Base-by-base conservation (phyloP, 257 asterid species). In the Fraxinus americana region DNA sequence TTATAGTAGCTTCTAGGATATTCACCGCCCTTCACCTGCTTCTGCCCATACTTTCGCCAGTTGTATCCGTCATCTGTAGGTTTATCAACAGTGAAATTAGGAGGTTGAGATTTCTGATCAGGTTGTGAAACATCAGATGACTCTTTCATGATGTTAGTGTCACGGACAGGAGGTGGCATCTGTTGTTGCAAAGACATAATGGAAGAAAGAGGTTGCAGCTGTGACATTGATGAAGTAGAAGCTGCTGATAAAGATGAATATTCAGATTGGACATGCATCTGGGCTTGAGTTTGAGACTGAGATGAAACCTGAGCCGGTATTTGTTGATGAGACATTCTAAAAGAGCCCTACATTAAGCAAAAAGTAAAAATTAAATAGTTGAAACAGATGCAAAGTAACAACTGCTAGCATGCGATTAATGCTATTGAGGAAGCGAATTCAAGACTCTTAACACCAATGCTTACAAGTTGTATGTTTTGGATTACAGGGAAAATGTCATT, bases 1-100 rank as follows among this genome's bases (percentile, higher is more conserved):
- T 91, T 93, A 71, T 91, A 93, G 78, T 89, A 87, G 80, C 91
- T 87, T 63, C 91, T 86, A 66, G 91, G 89, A 84, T 75, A 88
- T 81, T 88, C 91, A 71, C 91, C 82, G 4, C 91, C 91, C 82
- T 86, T 88, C 69, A 88, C 91, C 76, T 85, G 89, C 78, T 88
- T 88, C 83, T 88, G 91, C 71, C 89, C 91, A 75, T 88, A 88
- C 73, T 88, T 88, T 35, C 89, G 82, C 91, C 91, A 88, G 73
- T 88, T 88, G 85, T 83, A 88, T 57, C 88, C 89, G 43, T 87
- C 91, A 71, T 85, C 88, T 29, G 88, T 85, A 75, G 91, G 91
- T 76, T 87, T 89, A 85, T 89, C 90, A 73, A 86, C 89, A 29
- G 82, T 52, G 29, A 79, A 61, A 74, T 83, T 63, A 32, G 80